Percentiles rank a stretch among this genome's conserved stretches.
phyloP scores from a whole-genome alignment of 2,329 filamentous ascomycete species.

The Knufia fluminis region DNA sequence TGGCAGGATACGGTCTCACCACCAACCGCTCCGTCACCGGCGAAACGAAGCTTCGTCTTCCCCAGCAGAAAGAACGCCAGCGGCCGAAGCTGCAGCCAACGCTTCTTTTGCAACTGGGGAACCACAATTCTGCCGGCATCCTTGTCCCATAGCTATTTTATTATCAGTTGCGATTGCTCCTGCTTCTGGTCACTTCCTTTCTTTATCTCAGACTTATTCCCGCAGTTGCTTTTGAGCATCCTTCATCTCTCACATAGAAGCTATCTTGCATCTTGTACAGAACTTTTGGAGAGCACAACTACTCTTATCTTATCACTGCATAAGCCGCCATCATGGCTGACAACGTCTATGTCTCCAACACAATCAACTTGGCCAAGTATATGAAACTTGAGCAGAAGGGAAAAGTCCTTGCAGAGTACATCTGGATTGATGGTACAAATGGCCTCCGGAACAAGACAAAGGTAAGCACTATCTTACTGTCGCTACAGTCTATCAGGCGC shows the following conservation, averaged over 20 bases:
- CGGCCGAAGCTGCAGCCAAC: neutral
- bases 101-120: neutral
- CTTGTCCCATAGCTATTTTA: constrained; percentile 4
- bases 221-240: neutral
- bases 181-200: neutral
- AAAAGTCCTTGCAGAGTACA: constrained; percentile 84
- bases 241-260: neutral
- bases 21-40: neutral
- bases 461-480: constrained; percentile 50
- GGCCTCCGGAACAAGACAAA: constrained; percentile 89
- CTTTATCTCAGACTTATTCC: constrained; percentile 5
- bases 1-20: neutral
- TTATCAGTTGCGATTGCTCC: constrained; percentile 7
- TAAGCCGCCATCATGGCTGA: constrained; percentile 23
- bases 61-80: neutral
- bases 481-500: no score
- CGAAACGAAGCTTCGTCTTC: constrained; percentile 3
- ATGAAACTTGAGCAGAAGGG: constrained; percentile 83
- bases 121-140: constrained; percentile 4
- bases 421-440: constrained; percentile 84
- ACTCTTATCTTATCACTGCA: constrained; percentile 4
- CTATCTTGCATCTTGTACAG: neutral
- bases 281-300: neutral
- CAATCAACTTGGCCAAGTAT: constrained; percentile 67
- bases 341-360: constrained; percentile 37